These are phyloP conservation scores for Rhodomyrtus psidioides DNA, from an alignment of 441 rosid genomes.

Conservation along the genomic window DNA sequence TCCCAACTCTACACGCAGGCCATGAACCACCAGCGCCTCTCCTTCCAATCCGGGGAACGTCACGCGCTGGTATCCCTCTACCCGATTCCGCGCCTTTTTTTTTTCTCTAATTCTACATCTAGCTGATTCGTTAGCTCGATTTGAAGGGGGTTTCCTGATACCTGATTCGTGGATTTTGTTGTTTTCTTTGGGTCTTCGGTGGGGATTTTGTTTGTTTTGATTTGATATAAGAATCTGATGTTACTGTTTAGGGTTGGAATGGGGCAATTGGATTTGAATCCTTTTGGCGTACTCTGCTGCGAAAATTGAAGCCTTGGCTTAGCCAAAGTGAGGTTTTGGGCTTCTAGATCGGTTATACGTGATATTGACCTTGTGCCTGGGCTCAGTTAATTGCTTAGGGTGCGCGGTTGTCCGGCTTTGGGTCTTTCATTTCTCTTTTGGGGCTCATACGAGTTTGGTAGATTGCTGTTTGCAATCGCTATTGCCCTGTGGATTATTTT, in stretches of 20 bases:
- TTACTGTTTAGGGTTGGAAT: not conserved
- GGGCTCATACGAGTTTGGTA: not conserved
- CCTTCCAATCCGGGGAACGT: slow-evolving; percentile 73
- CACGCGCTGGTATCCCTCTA: slow-evolving; percentile 31
- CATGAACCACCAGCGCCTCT: slow-evolving; percentile 59
- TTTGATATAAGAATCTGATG: not conserved
- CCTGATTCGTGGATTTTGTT: not conserved
- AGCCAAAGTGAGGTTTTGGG: not conserved
- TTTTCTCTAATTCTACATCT: not conserved
- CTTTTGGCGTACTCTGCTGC: not conserved
- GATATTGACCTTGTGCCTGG: not conserved
- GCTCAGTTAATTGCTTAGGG: not conserved
- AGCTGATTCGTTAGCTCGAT: not conserved
- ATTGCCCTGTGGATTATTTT: not conserved
- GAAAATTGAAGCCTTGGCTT: not conserved
- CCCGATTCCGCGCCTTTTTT: not conserved
- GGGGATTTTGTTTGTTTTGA: not conserved
- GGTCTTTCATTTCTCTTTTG: not conserved
- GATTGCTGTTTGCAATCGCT: not conserved
- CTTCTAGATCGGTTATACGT: not conserved
- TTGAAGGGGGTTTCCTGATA: not conserved
- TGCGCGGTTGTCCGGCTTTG: not conserved
- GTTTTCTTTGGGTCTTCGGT: not conserved
- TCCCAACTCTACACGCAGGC: slow-evolving; percentile 67
- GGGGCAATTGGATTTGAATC: not conserved